These are phyloP conservation scores for Corinectria fuckeliana DNA, from an alignment of 2,329 filamentous ascomycete genomes.

Conservation along the genomic window DNA sequence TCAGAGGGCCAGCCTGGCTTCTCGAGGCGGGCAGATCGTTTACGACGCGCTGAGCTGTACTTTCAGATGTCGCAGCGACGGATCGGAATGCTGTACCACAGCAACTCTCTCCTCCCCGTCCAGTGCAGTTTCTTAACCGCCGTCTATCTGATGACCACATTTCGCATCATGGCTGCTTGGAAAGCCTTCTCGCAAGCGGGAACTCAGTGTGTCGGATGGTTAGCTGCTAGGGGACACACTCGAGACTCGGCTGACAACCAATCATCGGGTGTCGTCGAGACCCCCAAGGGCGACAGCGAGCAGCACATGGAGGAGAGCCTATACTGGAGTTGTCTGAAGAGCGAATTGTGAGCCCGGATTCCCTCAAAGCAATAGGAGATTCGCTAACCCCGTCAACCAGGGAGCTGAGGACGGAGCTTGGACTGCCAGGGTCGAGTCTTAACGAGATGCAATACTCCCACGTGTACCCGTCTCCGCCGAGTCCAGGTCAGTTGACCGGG, in stretches of 20 bases:
- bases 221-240: not conserved
- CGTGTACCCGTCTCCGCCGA: constrained; percentile 30
- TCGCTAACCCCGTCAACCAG: constrained; percentile 5
- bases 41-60: constrained; percentile 23
- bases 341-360: constrained; percentile 27
- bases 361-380: not conserved
- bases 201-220: constrained; percentile 14
- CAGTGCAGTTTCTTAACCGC: constrained; percentile 32
- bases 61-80: constrained; percentile 30
- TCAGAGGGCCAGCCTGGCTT: constrained; percentile 13
- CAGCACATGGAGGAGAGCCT: constrained; percentile 33
- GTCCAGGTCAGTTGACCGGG: constrained; percentile 11
- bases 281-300: not conserved
- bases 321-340: constrained; percentile 37
- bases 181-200: constrained; percentile 30
- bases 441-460: constrained; percentile 30
- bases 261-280: not conserved
- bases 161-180: constrained; percentile 30
- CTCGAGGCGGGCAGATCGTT: constrained; percentile 13
- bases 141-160: constrained; percentile 29
- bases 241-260: not conserved
- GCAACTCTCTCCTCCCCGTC: constrained; percentile 24
- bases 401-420: constrained; percentile 31
- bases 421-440: constrained; percentile 27
- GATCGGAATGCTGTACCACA: constrained; percentile 31